Base-by-base conservation (phyloP, 805 yeast species). In the Teunomyces aglyptinius region DNA sequence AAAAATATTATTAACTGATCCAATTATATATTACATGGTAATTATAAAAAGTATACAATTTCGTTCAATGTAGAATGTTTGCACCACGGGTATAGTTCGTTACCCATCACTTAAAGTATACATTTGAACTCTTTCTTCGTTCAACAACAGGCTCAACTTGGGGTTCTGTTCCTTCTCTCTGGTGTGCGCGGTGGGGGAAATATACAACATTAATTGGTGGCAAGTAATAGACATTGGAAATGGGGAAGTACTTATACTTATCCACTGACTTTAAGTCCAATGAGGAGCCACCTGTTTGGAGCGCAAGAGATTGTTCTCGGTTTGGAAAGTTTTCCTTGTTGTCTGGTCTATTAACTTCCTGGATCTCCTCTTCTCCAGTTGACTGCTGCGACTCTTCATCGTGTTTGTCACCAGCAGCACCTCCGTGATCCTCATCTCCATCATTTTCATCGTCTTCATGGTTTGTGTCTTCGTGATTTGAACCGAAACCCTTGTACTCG, bases 121-220 rank as follows among this genome's bases (percentile, higher is more conserved):
- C 57, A 41, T 53, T 53, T 5, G 52, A 46, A 19, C 50, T 45
- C 42, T 47, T 51, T 31, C 55, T 52, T 7, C 51, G 43, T 16
- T 51, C 51, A 3, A 50, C 51, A n/a, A 43, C 35, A 8, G 39
- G 39, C 34, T 42, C 44, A n/a, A 40, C 47, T 10, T 36, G 47
- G 5, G 20, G 44, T 19, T 26, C 38, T 12, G 36, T 16, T n/a
- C 24, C 38, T 39, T 22, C 20, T 47, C 45, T 49, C 47, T 71
- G 82, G 52, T 79, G 82, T 5, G 75, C 81, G 4, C 80, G 68
- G 54, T 77, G 82, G 1, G 82, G 82, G 47, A 78, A 73, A 54
- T 78, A 78, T 5, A 77, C 82, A 38, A 73, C 80, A 55, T 77
- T 78, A 32, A 78, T 77, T 2, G 82, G 82, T 5, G 81, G 81